A percentile compares a stretch with the other conserved stretches of the same genome.
phyloP scores from a whole-genome alignment of 108 stramenopile species.

The Craspedostauros australis region DNA sequence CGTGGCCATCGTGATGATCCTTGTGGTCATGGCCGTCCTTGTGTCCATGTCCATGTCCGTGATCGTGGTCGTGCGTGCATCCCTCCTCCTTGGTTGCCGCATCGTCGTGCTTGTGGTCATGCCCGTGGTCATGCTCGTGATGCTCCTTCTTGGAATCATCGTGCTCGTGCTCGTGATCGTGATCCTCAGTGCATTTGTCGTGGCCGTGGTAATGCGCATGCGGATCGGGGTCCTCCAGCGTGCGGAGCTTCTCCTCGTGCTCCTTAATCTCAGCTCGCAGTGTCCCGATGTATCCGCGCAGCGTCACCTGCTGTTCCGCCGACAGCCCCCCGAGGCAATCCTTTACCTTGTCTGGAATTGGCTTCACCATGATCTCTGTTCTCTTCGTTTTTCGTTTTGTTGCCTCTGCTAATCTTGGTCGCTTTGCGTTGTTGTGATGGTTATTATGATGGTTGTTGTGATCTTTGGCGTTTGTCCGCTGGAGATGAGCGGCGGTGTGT shows the following conservation, averaged over 20 bases:
- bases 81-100: background rate
- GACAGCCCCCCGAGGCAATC: constrained; percentile 29
- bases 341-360: constrained; percentile 51
- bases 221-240: constrained; percentile 32
- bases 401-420: too few species aligned
- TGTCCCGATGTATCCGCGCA: constrained; percentile 46
- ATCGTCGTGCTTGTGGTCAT: constrained; percentile 7
- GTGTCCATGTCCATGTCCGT: constrained; percentile 11
- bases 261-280: constrained; percentile 44
- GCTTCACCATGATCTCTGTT: constrained; percentile 38
- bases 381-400: too few species aligned
- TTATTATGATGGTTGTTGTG: too few species aligned
- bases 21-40: constrained; percentile 31
- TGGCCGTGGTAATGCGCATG: constrained; percentile 84
- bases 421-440: too few species aligned
- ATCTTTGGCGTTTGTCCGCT: too few species aligned
- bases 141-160: constrained; percentile 20
- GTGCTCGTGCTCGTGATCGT: constrained; percentile 11
- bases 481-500: too few species aligned
- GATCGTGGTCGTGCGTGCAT: background rate
- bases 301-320: constrained; percentile 39
- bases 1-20: constrained; percentile 25
- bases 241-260: constrained; percentile 21
- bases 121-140: constrained; percentile 14
- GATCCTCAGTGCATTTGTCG: constrained; percentile 35